These are phyloP conservation scores for Helicosporidium sp. DNA, from an alignment of 139 green algal species.

Conservation along the genomic window DNA sequence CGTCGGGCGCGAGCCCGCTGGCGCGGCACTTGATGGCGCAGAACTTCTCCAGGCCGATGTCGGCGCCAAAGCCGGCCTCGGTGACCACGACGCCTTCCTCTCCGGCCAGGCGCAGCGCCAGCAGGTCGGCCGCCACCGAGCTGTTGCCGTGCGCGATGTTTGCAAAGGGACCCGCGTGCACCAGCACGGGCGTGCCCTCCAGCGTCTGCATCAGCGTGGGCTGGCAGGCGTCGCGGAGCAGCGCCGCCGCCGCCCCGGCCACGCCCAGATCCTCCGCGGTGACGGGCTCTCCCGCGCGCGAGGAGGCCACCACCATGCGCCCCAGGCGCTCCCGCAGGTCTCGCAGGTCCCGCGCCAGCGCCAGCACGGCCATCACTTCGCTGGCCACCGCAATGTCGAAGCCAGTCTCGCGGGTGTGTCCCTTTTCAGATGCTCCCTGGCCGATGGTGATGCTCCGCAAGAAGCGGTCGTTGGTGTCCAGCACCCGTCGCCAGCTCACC, in stretches of 20 bases:
- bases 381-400: slow-evolving; percentile 91
- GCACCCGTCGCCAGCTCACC: slow-evolving; percentile 87
- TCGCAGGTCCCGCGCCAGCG: slow-evolving; percentile 54
- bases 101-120: slow-evolving; percentile 78
- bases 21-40: slow-evolving; percentile 83
- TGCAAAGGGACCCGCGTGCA: slow-evolving; percentile 75
- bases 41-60: slow-evolving; percentile 95
- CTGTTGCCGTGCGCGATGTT: slow-evolving; percentile 96
- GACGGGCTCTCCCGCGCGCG: slow-evolving; percentile 45
- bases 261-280: slow-evolving; percentile 89
- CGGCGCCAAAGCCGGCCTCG: slow-evolving; percentile 89
- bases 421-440: slow-evolving; percentile 36
- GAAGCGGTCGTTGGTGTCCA: slow-evolving; percentile 95
- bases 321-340: slow-evolving; percentile 85
- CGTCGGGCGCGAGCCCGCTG: slow-evolving; percentile 46
- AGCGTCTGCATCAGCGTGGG: slow-evolving; percentile 80
- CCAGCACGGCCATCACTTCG: slow-evolving; percentile 98
- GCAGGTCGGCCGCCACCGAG: slow-evolving; percentile 78
- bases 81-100: slow-evolving; percentile 76
- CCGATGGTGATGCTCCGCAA: slow-evolving; percentile 72
- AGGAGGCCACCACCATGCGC: slow-evolving; percentile 68
- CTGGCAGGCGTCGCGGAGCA: slow-evolving; percentile 93
- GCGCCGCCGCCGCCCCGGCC: slow-evolving; percentile 84
- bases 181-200: slow-evolving; percentile 86
- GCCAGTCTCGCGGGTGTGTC: slow-evolving; percentile 32